Evolutionary conservation across 2,329 filamentous ascomycete species (phyloP).

Genomic region (Hypoxylon sp.): DNA sequence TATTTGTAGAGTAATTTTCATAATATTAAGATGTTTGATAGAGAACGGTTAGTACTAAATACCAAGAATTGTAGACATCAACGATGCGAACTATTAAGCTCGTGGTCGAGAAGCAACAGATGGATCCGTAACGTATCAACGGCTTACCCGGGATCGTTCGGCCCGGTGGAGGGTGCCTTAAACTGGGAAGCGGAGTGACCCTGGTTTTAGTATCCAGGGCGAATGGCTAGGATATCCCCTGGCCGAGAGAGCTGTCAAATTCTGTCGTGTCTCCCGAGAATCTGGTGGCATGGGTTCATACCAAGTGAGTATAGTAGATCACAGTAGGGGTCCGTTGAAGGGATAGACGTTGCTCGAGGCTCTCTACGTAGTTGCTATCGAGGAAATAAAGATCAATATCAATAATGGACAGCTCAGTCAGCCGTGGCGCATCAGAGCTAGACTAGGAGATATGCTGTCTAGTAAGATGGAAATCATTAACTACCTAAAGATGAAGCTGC

Average conservation of each 20-base stretch:
- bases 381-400: neutral
- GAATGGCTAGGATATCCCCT: slow-evolving; percentile 21
- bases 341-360: slow-evolving; percentile 12
- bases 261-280: slow-evolving; percentile 20
- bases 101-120: neutral
- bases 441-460: neutral
- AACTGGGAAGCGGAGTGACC: slow-evolving; percentile 18
- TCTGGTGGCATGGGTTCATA: slow-evolving; percentile 9
- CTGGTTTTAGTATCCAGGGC: slow-evolving; percentile 20
- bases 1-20: slow-evolving; percentile 7
- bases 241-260: slow-evolving; percentile 25
- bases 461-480: neutral
- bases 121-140: neutral
- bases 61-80: neutral
- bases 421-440: neutral
- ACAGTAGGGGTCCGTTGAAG: slow-evolving; percentile 25
- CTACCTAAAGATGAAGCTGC: neutral
- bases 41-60: slow-evolving; percentile 4
- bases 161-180: slow-evolving; percentile 19
- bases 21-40: slow-evolving; percentile 11
- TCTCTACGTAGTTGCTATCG: neutral
- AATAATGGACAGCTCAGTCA: neutral
- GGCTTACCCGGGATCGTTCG: slow-evolving; percentile 21
- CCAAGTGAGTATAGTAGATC: neutral
- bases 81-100: neutral